phyloP scores from a whole-genome alignment of 208 protist genomes.

The Trypanosoma mega region DNA sequence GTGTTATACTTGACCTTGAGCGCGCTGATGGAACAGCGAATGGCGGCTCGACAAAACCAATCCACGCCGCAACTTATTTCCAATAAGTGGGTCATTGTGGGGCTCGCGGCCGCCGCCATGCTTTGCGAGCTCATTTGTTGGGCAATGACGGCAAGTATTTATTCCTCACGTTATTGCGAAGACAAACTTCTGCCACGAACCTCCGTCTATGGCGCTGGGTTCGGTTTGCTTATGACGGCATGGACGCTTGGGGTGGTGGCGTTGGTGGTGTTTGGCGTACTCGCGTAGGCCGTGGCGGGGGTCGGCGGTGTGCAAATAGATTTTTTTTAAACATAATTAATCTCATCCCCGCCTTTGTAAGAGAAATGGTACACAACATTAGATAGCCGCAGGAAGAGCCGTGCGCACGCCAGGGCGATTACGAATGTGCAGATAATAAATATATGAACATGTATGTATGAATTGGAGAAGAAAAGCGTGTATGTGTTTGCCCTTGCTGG shows the following conservation, averaged over 20 bases:
- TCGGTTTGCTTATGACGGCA: conserved; percentile 56
- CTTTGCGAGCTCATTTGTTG: conserved; percentile 66
- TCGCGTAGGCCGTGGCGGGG: conserved; percentile 25
- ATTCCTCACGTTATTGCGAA: conserved; percentile 40
- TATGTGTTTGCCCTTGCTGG: too few species aligned
- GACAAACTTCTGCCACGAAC: conserved; percentile 6
- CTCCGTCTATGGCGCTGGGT: conserved; percentile 64
- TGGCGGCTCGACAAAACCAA: neutral
- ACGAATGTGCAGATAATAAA: too few species aligned
- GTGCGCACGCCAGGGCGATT: too few species aligned
- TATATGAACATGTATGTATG: too few species aligned
- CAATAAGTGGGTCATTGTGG: conserved; percentile 41
- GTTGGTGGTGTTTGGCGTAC: conserved; percentile 20
- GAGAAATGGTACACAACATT: too few species aligned
- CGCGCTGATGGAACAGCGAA: conserved; percentile 10
- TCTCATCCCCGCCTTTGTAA: too few species aligned
- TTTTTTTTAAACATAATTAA: neutral
- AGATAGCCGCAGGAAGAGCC: too few species aligned
- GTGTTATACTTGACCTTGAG: conserved; percentile 24
- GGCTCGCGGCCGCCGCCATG: conserved; percentile 24
- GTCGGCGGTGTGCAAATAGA: neutral
- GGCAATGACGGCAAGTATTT: conserved; percentile 43
- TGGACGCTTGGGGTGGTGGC: conserved; percentile 28
- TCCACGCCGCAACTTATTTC: neutral
- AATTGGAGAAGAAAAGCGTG: too few species aligned